A percentile compares a stretch with the other conserved stretches of the same genome.
These are phyloP conservation scores for Piedraia hortae DNA, from an alignment of 2,329 filamentous ascomycete species.

Conservation along the genomic window DNA sequence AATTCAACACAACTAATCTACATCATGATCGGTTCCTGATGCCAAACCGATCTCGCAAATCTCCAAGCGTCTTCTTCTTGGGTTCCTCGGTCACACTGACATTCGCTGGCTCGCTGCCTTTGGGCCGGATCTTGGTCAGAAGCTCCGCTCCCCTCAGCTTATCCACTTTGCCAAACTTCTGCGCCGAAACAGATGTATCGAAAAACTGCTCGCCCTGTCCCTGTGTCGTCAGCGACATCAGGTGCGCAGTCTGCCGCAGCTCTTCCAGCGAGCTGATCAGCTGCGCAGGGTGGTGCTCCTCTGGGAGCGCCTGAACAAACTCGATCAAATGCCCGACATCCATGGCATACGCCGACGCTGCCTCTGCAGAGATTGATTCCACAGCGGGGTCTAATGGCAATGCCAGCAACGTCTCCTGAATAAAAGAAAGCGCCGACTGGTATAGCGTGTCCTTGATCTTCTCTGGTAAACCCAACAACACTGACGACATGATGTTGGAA, in stretches of 20 bases:
- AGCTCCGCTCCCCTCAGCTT: constrained; percentile 66
- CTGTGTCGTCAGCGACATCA: constrained; percentile 43
- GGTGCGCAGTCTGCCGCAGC: constrained; percentile 66
- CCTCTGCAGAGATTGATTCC: constrained; percentile 64
- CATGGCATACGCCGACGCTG: constrained; percentile 50
- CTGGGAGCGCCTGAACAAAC: constrained; percentile 56
- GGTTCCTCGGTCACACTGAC: constrained; percentile 1
- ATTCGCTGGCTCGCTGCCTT: neutral
- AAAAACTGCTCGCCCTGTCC: constrained; percentile 85
- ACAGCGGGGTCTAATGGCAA: constrained; percentile 56
- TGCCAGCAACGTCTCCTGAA: constrained; percentile 29
- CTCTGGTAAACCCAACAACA: constrained; percentile 69
- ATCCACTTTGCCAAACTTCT: constrained; percentile 82
- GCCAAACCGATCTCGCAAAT: constrained; percentile 3
- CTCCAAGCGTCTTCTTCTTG: constrained; percentile 2
- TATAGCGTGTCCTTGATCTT: constrained; percentile 97
- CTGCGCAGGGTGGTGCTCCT: constrained; percentile 28
- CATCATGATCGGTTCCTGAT: no score
- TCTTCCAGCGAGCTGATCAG: constrained; percentile 75
- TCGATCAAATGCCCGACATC: constrained; percentile 63
- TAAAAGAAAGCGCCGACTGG: constrained; percentile 82
- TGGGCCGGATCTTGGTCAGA: constrained; percentile 44
- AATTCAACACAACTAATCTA: no score
- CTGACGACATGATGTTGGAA: constrained; percentile 88
- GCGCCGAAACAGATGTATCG: constrained; percentile 67